phyloP scores from a whole-genome alignment of 768 basidiomycete genomes.

The Lactarius vividus region DNA sequence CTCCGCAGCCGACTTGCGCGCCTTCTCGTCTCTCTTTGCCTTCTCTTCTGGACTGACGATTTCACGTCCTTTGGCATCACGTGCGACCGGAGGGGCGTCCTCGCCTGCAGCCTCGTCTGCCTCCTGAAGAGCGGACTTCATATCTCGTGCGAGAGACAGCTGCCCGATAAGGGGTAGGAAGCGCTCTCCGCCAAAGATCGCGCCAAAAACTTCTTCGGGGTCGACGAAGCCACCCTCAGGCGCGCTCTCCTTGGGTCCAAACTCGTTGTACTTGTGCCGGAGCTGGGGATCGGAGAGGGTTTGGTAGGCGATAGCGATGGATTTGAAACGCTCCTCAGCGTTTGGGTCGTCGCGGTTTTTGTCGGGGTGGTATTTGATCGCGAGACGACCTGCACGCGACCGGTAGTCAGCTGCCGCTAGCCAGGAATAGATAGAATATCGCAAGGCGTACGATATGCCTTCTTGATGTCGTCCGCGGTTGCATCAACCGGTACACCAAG shows the following conservation, averaged over 20 bases:
- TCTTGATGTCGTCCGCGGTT: slow-evolving; percentile 83
- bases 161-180: slow-evolving; percentile 87
- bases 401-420: not conserved
- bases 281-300: slow-evolving; percentile 75
- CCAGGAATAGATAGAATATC: not conserved
- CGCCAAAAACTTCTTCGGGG: slow-evolving; percentile 71
- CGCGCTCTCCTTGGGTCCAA: slow-evolving; percentile 78
- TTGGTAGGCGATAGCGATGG: slow-evolving; percentile 87
- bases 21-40: slow-evolving; percentile 61
- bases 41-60: slow-evolving; percentile 42
- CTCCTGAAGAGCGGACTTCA: slow-evolving; percentile 91
- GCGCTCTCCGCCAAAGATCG: slow-evolving; percentile 85
- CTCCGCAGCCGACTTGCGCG: slow-evolving; percentile 64
- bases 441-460: slow-evolving; percentile 72
- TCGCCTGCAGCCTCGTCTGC: slow-evolving; percentile 62
- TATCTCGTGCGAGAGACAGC: slow-evolving; percentile 84
- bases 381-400: slow-evolving; percentile 57
- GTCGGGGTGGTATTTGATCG: slow-evolving; percentile 90
- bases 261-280: slow-evolving; percentile 87
- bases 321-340: slow-evolving; percentile 87
- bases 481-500: slow-evolving; percentile 74
- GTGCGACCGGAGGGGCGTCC: slow-evolving; percentile 39
- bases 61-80: slow-evolving; percentile 50
- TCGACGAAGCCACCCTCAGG: slow-evolving; percentile 87
- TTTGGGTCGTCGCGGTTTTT: slow-evolving; percentile 86